These are phyloP conservation scores for Boletus rubroflammeus DNA, from an alignment of 768 basidiomycete species.

Conservation along the genomic window DNA sequence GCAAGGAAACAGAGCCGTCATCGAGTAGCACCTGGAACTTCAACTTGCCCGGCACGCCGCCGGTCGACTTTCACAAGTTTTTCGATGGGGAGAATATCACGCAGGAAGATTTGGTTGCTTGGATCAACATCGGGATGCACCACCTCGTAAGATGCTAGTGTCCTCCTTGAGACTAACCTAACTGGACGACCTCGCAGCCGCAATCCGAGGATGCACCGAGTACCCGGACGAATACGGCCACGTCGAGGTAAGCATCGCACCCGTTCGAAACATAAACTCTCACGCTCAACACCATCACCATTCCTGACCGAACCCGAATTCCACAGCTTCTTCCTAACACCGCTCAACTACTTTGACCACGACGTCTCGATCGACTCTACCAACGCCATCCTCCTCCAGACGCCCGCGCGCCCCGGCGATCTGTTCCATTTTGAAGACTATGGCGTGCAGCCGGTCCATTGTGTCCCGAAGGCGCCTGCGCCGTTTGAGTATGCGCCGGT, in stretches of 20 bases:
- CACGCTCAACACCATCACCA: not conserved
- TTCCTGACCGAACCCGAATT: not conserved
- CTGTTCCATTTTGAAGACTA: slow-evolving; percentile 48
- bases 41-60: slow-evolving; percentile 53
- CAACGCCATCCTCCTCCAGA: slow-evolving; percentile 48
- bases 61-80: slow-evolving; percentile 58
- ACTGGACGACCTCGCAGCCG: slow-evolving; percentile 33
- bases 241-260: slow-evolving; percentile 41
- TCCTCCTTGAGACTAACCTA: not conserved
- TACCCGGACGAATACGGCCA: slow-evolving; percentile 53
- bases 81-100: slow-evolving; percentile 62
- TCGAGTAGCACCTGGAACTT: slow-evolving; percentile 62
- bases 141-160: slow-evolving; percentile 42
- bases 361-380: slow-evolving; percentile 57
- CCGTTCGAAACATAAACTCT: not conserved
- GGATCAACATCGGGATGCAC: slow-evolving; percentile 67
- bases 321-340: slow-evolving; percentile 52
- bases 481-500: slow-evolving; percentile 39
- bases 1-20: slow-evolving; percentile 59
- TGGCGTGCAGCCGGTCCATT: slow-evolving; percentile 43
- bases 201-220: slow-evolving; percentile 64
- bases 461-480: slow-evolving; percentile 35
- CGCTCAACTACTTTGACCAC: slow-evolving; percentile 62
- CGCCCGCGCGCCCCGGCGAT: slow-evolving; percentile 37
- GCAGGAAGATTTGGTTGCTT: slow-evolving; percentile 63